These are phyloP conservation scores for Penicillium robsamsonii DNA, from an alignment of 495 filamentous ascomycete genomes.

Conservation along the genomic window DNA sequence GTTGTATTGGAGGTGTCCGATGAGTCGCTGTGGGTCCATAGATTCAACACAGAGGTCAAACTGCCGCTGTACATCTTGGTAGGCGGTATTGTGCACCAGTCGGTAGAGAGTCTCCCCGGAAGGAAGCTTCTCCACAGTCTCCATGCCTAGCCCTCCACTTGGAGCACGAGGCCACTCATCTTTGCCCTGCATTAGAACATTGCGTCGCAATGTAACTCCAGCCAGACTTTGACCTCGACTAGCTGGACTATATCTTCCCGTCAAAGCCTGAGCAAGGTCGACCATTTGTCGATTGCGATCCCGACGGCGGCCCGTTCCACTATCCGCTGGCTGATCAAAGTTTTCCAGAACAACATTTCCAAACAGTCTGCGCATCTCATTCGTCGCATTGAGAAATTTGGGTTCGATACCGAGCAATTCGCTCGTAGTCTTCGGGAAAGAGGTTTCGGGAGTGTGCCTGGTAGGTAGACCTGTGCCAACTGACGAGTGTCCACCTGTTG, in stretches of 20 bases:
- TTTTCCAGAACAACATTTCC: conserved; percentile 73
- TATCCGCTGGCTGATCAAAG: conserved; percentile 52
- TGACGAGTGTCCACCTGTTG: conserved; percentile 25
- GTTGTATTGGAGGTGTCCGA: conserved; percentile 64
- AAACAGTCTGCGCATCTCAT: conserved; percentile 94
- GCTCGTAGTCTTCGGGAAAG: conserved; percentile 41
- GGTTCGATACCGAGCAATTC: conserved; percentile 73
- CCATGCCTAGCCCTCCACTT: conserved; percentile 83
- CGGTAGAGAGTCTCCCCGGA: conserved; percentile 54
- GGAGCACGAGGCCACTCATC: conserved; percentile 85
- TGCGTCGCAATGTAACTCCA: conserved; percentile 67
- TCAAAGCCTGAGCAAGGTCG: conserved; percentile 69
- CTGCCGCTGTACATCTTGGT: conserved; percentile 69
- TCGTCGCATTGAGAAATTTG: conserved; percentile 75
- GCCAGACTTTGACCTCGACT: conserved; percentile 60
- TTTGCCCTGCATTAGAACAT: conserved; percentile 84
- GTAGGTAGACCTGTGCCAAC: conserved; percentile 20
- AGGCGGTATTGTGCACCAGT: conserved; percentile 72
- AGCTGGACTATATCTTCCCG: conserved; percentile 57
- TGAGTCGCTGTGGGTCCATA: conserved; percentile 72
- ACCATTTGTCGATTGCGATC: conserved; percentile 55
- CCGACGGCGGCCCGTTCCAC: conserved; percentile 52
- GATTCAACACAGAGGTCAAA: conserved; percentile 79
- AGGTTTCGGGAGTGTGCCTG: conserved; percentile 41
- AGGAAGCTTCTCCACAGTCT: conserved; percentile 57